phyloP scores from a whole-genome alignment of 306 rosid genomes.

The Lathyrus aphaca region DNA sequence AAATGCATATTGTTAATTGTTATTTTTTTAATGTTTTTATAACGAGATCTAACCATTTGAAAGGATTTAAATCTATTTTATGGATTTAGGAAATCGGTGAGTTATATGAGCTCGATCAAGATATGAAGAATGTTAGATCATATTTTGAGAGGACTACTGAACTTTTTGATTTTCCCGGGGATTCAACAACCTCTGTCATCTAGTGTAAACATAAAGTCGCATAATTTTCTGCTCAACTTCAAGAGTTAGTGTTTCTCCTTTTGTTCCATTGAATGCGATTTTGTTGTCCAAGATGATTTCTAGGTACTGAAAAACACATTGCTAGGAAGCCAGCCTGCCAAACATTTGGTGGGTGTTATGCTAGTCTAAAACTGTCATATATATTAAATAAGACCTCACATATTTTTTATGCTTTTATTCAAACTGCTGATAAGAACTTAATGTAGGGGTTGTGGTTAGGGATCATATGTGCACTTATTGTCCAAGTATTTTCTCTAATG shows the following conservation, averaged over 20 bases:
- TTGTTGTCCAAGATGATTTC: background rate
- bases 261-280: conserved; percentile 6
- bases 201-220: conserved; percentile 62
- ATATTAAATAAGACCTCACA: no score
- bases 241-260: conserved; percentile 48
- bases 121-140: conserved; percentile 36
- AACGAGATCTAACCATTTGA: no score
- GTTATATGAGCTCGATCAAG: no score
- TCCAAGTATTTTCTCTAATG: background rate
- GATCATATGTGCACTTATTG: background rate
- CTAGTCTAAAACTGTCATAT: no score
- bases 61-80: no score
- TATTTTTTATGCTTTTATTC: no score
- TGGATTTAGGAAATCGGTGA: no score
- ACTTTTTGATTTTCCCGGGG: conserved; percentile 38
- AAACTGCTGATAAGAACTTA: background rate
- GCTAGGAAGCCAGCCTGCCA: no score
- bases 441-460: background rate
- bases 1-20: no score
- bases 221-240: conserved; percentile 57
- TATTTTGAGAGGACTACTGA: conserved; percentile 56
- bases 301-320: no score
- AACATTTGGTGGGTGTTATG: no score
- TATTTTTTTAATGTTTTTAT: no score
- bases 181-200: conserved; percentile 51